A percentile compares a stretch with the other conserved stretches of the same genome.
phyloP scores from a whole-genome alignment of 306 rosid genomes.

The Medicago arabica region DNA sequence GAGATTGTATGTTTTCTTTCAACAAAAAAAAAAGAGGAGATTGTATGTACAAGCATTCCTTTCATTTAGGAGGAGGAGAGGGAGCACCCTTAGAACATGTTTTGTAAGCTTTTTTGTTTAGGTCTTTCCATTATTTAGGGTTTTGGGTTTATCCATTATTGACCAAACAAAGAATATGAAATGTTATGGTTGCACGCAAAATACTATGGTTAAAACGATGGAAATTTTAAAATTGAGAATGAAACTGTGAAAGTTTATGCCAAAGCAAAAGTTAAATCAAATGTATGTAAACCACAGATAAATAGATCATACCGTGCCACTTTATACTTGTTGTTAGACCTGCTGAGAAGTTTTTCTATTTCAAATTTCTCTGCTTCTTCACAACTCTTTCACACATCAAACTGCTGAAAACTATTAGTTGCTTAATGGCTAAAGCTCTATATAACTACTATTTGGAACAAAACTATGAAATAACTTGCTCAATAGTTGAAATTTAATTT shows the following conservation, averaged over 20 bases:
- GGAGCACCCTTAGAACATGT: too few relatives aligned
- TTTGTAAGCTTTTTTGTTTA: too few relatives aligned
- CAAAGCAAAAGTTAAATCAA: slow-evolving; percentile 15
- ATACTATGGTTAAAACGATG: too few relatives aligned
- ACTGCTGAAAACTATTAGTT: slow-evolving; percentile 35
- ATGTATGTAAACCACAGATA: slow-evolving; percentile 1
- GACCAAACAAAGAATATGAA: too few relatives aligned
- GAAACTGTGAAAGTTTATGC: neutral
- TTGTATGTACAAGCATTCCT: too few relatives aligned
- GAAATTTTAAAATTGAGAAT: neutral
- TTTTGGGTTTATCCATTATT: too few relatives aligned
- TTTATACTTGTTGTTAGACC: slow-evolving; percentile 32
- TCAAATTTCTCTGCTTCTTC: slow-evolving; percentile 9
- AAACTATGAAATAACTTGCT: neutral
- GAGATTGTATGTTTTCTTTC: too few relatives aligned
- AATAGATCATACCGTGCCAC: slow-evolving; percentile 44
- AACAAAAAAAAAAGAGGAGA: too few relatives aligned
- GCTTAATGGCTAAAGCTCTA: slow-evolving; percentile 22
- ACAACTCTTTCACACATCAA: slow-evolving; percentile 16
- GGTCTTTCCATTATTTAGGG: neutral
- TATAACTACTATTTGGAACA: slow-evolving; percentile 12
- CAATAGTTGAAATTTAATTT: neutral
- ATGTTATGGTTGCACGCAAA: too few relatives aligned
- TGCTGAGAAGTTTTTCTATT: slow-evolving; percentile 44
- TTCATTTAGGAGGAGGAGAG: too few relatives aligned